Evolutionary conservation across 2,329 filamentous ascomycete genomes (phyloP), one percentile per base, ranked within the genome.

Genomic region (Penicillium janthinellum): DNA sequence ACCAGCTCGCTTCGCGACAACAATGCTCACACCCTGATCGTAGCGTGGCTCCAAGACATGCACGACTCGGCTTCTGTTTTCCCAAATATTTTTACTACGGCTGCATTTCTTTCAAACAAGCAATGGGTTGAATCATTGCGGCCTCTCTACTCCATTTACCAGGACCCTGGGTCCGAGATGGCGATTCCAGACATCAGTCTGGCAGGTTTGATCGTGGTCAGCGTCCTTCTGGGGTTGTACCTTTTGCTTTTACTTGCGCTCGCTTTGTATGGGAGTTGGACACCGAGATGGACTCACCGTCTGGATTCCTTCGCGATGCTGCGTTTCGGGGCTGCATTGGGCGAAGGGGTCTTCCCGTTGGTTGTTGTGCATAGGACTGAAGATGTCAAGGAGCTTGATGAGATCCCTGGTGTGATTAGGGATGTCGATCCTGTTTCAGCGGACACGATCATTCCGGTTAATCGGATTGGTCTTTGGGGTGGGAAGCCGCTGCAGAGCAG

Each of bases 291-390:
- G 67, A 67, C 65, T 5, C 11, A 17, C 1, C 38, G 41, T n/a
- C 52, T 69, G 1, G 65, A 70, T 28, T 64, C 67, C 5, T 69
- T 63, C 25, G 57, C 58, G 6, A 64, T 69, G 59, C 37, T 70
- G 55, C 59, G 67, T 1, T 52, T 67, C 12, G 66, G 67, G 1
- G 64, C 57, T 11, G 49, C 57, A 28, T 45, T 63, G 12, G 55
- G 48, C 1, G 48, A 62, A 2, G 28, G 42, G 14, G 35, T 63
- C n/a, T 50, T 63, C 17, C 63, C 66, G 15, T 22, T 68, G 45
- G 52, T 59, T 10, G 45, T 64, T 35, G 41, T 53, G 11, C 15
- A 42, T 15, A 35, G 54, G 11, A 31, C 35, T 1, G 12, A 55
- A 6, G 17, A 49, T 7, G 45, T 66, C 11, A 57, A 51, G 28